Evolutionary conservation across 805 yeast species (phyloP), one percentile per base, ranked within the genome.

Genomic region (Candida qinlingensis): DNA sequence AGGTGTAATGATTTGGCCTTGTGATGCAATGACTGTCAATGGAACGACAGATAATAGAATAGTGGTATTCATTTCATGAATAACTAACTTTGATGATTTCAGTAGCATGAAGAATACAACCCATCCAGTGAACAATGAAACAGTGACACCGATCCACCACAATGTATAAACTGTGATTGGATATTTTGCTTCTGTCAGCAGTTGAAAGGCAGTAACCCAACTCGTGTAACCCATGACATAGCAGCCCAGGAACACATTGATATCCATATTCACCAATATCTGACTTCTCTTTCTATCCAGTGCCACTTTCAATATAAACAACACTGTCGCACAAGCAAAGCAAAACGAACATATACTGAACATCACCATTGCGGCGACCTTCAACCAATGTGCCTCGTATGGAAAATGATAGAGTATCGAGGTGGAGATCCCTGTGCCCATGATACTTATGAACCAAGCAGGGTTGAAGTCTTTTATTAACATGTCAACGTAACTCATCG

Each of bases 351-450:
- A 78, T 10, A 83, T 59, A 8, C 76, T 83, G 71, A 82, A 89
- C 73, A 81, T 75, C 5, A 87, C 72, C 30, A 77, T 68, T 3
- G 89, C 84, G 46, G 82, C 69, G 3, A 74, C 61, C 40, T 67
- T 57, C 35, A 85, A 67, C 89, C 90, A 83, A 9, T 67, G 62
- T 0, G 81, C 75, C 3, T 72, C 74, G 58, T 79, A 85, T 0
- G 96, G 89, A 62, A 84, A 89, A 34, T 70, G 63, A 62, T 79
- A 76, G 36, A 90, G 69, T 4, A 87, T 68, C 37, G 77, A 62
- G 4, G 87, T 70, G 1, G 87, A 69, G 37, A 89, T 86, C 2
- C 96, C 96, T 4, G 84, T 76, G 2, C 96, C 96, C 96, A 90
- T 90, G n/a, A 82, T 77, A 43, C 80, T 72, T 28, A 85, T 83